phyloP scores from a whole-genome alignment of 352 stramenopile genomes.

The Globisporangium barbulae region DNA sequence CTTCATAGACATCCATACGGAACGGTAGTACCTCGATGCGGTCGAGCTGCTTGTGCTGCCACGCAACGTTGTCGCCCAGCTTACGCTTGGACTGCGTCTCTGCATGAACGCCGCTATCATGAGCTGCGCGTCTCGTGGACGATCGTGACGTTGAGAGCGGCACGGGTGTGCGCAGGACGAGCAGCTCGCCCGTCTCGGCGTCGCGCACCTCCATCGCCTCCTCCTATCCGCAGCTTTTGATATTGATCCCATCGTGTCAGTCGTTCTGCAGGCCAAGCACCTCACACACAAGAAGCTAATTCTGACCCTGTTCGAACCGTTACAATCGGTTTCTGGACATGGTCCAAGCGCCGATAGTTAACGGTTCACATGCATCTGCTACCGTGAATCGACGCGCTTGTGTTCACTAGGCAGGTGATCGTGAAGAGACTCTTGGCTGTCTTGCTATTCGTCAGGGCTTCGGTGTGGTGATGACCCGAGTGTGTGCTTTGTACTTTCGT shows the following conservation, averaged over 20 bases:
- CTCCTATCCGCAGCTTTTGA: neutral
- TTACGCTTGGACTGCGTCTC: conserved; percentile 56
- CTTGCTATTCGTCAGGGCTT: neutral
- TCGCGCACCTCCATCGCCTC: conserved; percentile 38
- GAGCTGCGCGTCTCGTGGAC: neutral
- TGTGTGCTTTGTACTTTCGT: neutral
- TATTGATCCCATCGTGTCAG: neutral
- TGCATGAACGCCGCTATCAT: conserved; percentile 22
- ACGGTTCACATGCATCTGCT: neutral
- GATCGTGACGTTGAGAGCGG: neutral
- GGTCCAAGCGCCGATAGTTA: neutral
- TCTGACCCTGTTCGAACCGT: neutral
- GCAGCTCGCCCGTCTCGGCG: conserved; percentile 57
- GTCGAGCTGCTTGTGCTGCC: conserved; percentile 40
- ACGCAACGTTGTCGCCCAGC: conserved; percentile 48
- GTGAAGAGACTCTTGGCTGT: neutral
- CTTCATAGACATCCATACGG: neutral
- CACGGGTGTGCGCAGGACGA: conserved; percentile 27
- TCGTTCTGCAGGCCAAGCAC: neutral
- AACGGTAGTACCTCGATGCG: conserved; percentile 38
- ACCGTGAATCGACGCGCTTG: neutral
- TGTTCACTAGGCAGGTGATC: neutral
- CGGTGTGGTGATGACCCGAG: neutral
- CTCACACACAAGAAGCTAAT: neutral
- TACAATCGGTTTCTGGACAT: neutral